Percentiles rank a stretch among this genome's conserved stretches.
Evolutionary conservation across 2,329 filamentous ascomycete genomes (phyloP).

Genomic region (Rhynchosporium secalis): DNA sequence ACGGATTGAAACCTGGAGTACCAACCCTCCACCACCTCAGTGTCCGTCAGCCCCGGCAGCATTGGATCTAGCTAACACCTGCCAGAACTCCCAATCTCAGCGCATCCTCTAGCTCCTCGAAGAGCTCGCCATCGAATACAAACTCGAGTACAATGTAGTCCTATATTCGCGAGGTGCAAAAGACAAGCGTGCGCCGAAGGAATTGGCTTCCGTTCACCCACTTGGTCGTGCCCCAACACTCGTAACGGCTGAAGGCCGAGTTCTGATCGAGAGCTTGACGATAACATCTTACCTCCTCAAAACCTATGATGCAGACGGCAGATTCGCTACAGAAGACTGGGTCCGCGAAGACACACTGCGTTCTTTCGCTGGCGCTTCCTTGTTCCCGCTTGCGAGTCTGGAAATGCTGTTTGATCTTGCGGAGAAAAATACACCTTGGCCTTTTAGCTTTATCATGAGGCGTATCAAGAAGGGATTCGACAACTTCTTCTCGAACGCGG

Average conservation of each 20-base stretch:
- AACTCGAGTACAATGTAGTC: constrained; percentile 68
- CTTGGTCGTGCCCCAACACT: constrained; percentile 83
- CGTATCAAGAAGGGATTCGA: constrained; percentile 25
- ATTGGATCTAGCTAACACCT: constrained; percentile 8
- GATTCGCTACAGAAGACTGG: constrained; percentile 36
- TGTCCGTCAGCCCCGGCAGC: constrained; percentile 20
- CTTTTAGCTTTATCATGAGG: constrained; percentile 28
- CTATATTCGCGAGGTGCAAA: constrained; percentile 63
- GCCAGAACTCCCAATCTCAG: constrained; percentile 66
- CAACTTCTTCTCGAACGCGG: constrained; percentile 26
- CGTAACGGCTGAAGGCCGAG: constrained; percentile 35
- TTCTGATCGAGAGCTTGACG: constrained; percentile 38
- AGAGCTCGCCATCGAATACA: constrained; percentile 70
- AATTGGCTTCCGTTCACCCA: constrained; percentile 70
- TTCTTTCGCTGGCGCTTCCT: constrained; percentile 35
- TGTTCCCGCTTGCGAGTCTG: constrained; percentile 31
- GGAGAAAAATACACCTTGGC: constrained; percentile 33
- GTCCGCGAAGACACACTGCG: constrained; percentile 38
- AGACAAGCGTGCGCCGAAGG: constrained; percentile 67
- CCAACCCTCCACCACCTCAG: constrained; percentile 37
- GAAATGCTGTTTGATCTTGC: constrained; percentile 36
- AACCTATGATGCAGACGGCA: constrained; percentile 37
- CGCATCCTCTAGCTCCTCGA: constrained; percentile 69
- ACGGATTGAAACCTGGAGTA: constrained; percentile 17
- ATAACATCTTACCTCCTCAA: constrained; percentile 40